These are phyloP conservation scores for Coelastrella sp. DNA, from an alignment of 139 green algal species.

Conservation along the genomic window DNA sequence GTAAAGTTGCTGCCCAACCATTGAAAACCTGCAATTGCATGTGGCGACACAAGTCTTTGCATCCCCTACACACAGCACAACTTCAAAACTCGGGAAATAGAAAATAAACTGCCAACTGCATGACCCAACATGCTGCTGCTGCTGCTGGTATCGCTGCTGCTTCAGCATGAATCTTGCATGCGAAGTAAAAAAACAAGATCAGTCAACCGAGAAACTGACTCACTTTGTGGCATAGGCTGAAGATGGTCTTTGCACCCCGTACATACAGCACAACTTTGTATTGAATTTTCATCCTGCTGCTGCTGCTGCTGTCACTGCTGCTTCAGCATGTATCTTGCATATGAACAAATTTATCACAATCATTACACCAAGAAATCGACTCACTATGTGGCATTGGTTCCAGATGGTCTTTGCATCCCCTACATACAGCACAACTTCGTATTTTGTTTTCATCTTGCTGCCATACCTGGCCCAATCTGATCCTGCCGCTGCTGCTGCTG, in stretches of 20 bases:
- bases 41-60: no score
- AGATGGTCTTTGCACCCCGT: not conserved
- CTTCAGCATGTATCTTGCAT: not conserved
- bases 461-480: not conserved
- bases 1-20: slow-evolving; percentile 23
- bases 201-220: not conserved
- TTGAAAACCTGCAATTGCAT: not conserved
- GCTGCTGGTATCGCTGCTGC: not conserved
- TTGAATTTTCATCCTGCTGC: not conserved
- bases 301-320: slow-evolving; percentile 11
- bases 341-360: no score
- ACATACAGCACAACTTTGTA: not conserved
- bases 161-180: not conserved
- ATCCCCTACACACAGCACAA: no score
- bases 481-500: not conserved
- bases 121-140: not conserved
- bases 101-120: no score
- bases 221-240: no score
- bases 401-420: no score
- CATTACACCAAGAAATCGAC: no score
- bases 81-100: no score
- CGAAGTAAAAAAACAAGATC: not conserved
- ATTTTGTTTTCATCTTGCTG: not conserved
- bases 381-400: no score
- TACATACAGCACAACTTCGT: no score